Evolutionary conservation across 106 monocot species (phyloP).

Genomic region (Agapanthus africanus): DNA sequence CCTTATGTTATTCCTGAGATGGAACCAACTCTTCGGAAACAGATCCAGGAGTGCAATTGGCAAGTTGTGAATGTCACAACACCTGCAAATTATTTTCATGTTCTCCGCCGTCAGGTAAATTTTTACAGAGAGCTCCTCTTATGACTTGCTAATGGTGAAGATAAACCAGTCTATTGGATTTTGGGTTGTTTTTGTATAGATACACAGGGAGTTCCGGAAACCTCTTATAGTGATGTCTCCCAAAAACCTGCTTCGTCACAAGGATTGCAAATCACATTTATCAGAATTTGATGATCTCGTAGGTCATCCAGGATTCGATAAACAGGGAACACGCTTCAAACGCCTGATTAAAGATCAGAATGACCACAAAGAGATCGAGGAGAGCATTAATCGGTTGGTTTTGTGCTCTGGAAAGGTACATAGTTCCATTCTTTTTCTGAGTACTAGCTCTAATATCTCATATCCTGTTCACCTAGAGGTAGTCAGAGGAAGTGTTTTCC

Average conservation of each 20-base stretch:
- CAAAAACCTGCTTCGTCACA: slow-evolving; percentile 90
- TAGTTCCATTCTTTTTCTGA: neutral
- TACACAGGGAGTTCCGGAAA: slow-evolving; percentile 93
- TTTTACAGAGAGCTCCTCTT: too few species aligned
- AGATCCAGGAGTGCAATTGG: slow-evolving; percentile 99
- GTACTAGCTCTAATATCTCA: neutral
- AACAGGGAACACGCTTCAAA: slow-evolving; percentile 99
- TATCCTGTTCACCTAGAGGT: neutral
- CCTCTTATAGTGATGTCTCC: slow-evolving; percentile 91
- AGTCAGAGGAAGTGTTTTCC: too few species aligned
- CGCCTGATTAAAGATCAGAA: slow-evolving; percentile 89
- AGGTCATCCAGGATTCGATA: slow-evolving; percentile 96
- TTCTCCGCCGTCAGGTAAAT: slow-evolving; percentile 90
- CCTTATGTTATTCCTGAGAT: slow-evolving; percentile 92
- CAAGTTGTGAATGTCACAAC: slow-evolving; percentile 97
- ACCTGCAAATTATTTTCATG: slow-evolving; percentile 98
- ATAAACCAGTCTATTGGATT: too few species aligned
- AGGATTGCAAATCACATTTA: slow-evolving; percentile 89
- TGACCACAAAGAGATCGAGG: slow-evolving; percentile 69
- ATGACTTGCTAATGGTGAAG: too few species aligned
- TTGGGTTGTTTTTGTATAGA: slow-evolving; percentile 32
- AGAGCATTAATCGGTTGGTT: slow-evolving; percentile 71
- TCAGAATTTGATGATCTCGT: slow-evolving; percentile 92
- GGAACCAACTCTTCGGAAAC: slow-evolving; percentile 89
- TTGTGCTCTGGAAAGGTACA: slow-evolving; percentile 95